Base-by-base conservation (phyloP, 805 yeast genomes). In the Priceomyces carsonii region DNA sequence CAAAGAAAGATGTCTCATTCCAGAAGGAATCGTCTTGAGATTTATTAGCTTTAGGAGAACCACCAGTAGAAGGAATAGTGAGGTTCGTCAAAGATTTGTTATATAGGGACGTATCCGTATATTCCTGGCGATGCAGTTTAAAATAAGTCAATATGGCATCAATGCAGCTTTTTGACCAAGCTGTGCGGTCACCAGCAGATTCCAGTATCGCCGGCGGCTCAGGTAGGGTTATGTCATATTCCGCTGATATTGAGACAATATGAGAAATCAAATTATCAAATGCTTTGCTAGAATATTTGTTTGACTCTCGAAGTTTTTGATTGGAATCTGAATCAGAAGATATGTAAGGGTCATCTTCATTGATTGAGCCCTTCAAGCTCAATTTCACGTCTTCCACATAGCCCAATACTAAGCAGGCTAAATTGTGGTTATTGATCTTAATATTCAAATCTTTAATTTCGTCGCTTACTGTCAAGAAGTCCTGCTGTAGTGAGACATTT, bases 191-290 rank as follows among this genome's bases (percentile, higher is more conserved):
- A 18, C 57, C 59, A 15, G 41, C 43, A n/a, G 43, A 40, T 14
- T 47, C 56, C 6, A 42, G 34, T 2, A 41, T 38, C 6, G 51
- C 31, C 9, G 55, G 47, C 29, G 46, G 48, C 39, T 24, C 59
- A 41, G 79, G 78, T 24, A 77, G 49, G 3, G 54, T 43, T 3
- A 75, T 57, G 40, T 57, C 59, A 29, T 60, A 56, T 36, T 69
- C 72, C 6, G 67, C 75, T 0, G 79, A 70, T 6, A 68, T 49
- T 0, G 77, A 65, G 20, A 71, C 73, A 8, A 76, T 59, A 29
- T 73, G 71, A 1, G 77, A 56, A 18, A 74, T 66, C 17, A 77
- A 45, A 13, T 63, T 62, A 32, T 75, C 80, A 42, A 73, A 55
- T 4, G 66, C 44, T 39, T 27, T 28, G 29, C 22, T 26, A 8